Evolutionary conservation across 2,329 filamentous ascomycete species (phyloP), one percentile per base, ranked within the genome.

Genomic region (Shiraia bambusicola): DNA sequence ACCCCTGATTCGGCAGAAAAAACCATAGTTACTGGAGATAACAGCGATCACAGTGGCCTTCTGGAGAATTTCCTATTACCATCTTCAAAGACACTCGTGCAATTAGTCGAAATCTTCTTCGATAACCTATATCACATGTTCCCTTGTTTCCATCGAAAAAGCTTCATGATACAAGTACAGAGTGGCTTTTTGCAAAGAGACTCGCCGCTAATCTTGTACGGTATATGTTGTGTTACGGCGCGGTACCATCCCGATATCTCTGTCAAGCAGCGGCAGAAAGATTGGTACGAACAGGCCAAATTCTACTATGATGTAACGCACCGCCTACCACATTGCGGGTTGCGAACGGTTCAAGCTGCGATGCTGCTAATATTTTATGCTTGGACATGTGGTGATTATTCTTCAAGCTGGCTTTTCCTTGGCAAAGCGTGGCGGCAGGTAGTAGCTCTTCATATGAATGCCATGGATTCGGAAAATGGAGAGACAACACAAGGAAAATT

Each of bases 351-450:
- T 6, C 64, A 67, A 36, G 51, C 61, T 9, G 56, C 49, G 0
- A 25, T 62, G 6, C 54, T 52, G 17, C 48, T 66, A 8, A 42
- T 58, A 7, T 49, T 50, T 24, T 54, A 64, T 29, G 50, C 54
- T 7, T 50, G 34, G 33, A 59, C 54, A 2, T 41, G 46, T 6
- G 61, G 61, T 1, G 61, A 67, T 31, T 66, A 58, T 39, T 61
- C 57, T 11, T 34, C 54, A 13, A 54, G 50, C 25, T 66, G 59
- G 58, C 35, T 65, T 2, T 55, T 47, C n/a, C 29, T 67, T 13
- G 64, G 61, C 6, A 65, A 63, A 33, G 56, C 58, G 5, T 67
- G 64, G 64, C 53, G 62, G 30, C 63, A 66, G 38, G 55, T 49
- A 3, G 59, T 56, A 10, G 48, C 56, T 8, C 38, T 65, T 4